Percentiles rank a stretch among this genome's conserved stretches.
These are phyloP conservation scores for Nicotiana paniculata DNA, from an alignment of 257 asterid genomes.

Conservation along the genomic window DNA sequence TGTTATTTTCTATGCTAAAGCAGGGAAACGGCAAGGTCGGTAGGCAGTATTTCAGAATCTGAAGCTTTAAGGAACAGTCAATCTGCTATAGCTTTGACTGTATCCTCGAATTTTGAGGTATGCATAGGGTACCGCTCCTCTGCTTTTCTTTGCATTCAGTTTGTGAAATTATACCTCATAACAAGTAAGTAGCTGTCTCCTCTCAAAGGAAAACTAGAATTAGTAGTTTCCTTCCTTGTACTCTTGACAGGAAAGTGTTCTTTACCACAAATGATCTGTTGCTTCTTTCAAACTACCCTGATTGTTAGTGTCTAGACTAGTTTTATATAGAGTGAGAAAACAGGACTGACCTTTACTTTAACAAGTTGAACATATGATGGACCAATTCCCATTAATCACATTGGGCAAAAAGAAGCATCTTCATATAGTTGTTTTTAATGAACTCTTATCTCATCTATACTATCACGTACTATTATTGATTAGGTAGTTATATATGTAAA, in stretches of 20 bases:
- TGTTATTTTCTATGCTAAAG: slow-evolving; percentile 19
- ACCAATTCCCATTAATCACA: background rate
- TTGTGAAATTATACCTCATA: slow-evolving; percentile 1
- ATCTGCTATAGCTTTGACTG: slow-evolving; percentile 51
- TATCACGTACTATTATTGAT: background rate
- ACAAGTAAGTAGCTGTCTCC: background rate
- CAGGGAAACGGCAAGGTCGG: slow-evolving; percentile 67
- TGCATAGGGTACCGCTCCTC: background rate
- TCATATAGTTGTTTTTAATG: background rate
- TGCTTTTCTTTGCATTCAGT: background rate
- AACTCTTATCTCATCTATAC: background rate
- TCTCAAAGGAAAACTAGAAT: background rate
- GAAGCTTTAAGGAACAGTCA: slow-evolving; percentile 61
- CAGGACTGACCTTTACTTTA: background rate
- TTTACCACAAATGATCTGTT: background rate
- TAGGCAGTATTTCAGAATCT: slow-evolving; percentile 47
- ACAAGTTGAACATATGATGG: background rate
- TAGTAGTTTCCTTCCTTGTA: background rate
- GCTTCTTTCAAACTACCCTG: background rate
- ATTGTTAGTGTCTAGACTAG: background rate
- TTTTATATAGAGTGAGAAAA: background rate
- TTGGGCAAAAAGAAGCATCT: background rate
- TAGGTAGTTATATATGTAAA: background rate
- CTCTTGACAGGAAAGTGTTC: background rate
- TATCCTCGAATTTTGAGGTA: slow-evolving; percentile 98